Percentiles rank a stretch among this genome's conserved stretches.
phyloP scores from a whole-genome alignment of 805 yeast species.

The Torulaspora microellipsoides region DNA sequence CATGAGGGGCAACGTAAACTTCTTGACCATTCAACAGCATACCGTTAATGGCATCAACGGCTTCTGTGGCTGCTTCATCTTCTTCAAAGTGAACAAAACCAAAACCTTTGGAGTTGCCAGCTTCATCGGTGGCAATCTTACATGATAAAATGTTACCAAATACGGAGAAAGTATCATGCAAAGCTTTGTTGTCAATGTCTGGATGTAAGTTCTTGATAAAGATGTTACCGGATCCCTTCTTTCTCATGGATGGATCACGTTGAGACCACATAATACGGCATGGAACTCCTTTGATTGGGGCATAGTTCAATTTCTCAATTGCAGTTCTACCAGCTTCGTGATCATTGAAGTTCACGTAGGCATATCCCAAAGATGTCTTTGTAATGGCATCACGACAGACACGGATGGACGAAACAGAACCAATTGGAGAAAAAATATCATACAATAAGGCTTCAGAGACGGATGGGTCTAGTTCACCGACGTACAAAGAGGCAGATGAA shows the following conservation, averaged over 20 bases:
- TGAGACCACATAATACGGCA: constrained; percentile 99
- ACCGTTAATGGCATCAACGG: constrained; percentile 96
- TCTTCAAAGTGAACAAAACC: constrained; percentile 97
- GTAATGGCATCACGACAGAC: constrained; percentile 98
- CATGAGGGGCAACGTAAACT: constrained; percentile 93
- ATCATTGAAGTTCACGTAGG: constrained; percentile 93
- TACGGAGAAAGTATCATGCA: constrained; percentile 95
- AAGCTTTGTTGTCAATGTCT: constrained; percentile 96
- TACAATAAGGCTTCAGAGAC: constrained; percentile 93
- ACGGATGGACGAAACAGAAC: constrained; percentile 94
- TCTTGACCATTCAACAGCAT: constrained; percentile 95
- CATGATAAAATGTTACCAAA: constrained; percentile 95
- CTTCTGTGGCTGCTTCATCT: constrained; percentile 87
- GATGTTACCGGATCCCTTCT: constrained; percentile 92
- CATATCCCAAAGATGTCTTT: constrained; percentile 95
- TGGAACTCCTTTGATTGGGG: constrained; percentile 88
- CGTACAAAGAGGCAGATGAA: constrained; percentile 82
- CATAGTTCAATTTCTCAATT: constrained; percentile 90
- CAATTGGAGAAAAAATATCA: constrained; percentile 91
- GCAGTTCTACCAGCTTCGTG: constrained; percentile 89
- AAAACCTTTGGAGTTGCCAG: constrained; percentile 89
- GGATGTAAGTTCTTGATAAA: constrained; percentile 98
- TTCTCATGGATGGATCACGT: constrained; percentile 94
- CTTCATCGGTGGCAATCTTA: constrained; percentile 93
- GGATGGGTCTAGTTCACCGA: constrained; percentile 90